Conservation (phyloP, 2,329 filamentous ascomycete species). For the Ceratocystis cacaofunesta region DNA sequence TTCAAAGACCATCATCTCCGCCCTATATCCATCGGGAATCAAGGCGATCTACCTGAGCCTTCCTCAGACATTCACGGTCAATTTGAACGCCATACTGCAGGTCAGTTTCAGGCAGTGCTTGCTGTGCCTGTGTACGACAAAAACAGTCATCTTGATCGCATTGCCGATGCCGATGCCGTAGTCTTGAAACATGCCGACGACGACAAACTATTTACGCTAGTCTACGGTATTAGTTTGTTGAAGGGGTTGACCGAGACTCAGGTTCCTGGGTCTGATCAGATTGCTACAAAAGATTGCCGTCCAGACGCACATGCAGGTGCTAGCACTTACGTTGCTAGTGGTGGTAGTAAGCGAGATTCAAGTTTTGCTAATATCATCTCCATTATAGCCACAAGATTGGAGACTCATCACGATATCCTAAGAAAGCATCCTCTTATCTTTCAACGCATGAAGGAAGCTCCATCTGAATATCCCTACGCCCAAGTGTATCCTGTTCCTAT, state of each 20-base stretch:
- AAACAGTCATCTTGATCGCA: slow-evolving; percentile 10
- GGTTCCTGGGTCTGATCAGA: background rate
- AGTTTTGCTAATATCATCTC: slow-evolving; percentile 16
- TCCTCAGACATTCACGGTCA: slow-evolving; percentile 1
- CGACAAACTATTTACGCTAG: slow-evolving; percentile 11
- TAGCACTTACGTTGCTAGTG: background rate
- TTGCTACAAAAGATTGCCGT: background rate
- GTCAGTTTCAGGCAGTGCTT: slow-evolving; percentile 17
- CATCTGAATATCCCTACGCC: slow-evolving; percentile 14
- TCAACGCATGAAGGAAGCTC: slow-evolving; percentile 5
- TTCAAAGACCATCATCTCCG: slow-evolving; percentile 10
- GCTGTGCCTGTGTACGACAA: slow-evolving; percentile 16
- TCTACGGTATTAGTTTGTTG: slow-evolving; percentile 15
- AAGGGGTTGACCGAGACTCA: slow-evolving; percentile 2
- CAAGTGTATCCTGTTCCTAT: slow-evolving; percentile 14
- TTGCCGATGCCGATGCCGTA: slow-evolving; percentile 12
- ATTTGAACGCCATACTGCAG: slow-evolving; percentile 12
- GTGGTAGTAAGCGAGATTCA: background rate
- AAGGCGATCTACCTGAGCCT: slow-evolving; percentile 6
- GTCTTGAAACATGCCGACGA: slow-evolving; percentile 9
- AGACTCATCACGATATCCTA: slow-evolving; percentile 13
- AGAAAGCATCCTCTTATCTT: slow-evolving; percentile 10
- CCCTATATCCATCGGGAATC: slow-evolving; percentile 5
- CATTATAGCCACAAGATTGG: slow-evolving; percentile 13
- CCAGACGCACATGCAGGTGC: background rate